Base-by-base conservation (phyloP, 2,329 filamentous ascomycete species). In the Clarireedia monteithiana region DNA sequence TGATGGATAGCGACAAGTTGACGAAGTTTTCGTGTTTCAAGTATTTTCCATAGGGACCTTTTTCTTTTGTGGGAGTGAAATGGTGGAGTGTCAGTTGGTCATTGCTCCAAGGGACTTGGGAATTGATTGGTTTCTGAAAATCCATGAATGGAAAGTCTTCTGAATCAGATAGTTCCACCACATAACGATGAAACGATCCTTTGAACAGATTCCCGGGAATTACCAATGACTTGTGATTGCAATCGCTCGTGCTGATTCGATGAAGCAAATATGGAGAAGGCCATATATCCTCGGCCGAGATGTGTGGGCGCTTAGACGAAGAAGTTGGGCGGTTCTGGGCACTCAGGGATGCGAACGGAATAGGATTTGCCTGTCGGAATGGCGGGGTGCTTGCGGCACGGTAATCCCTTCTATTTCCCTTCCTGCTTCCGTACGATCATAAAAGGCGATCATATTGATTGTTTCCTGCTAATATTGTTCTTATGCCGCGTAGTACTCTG, bases 101-200 rank as follows among this genome's bases (percentile, higher is more conserved):
- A 56, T 50, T 54, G 17, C 12, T 30, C 47, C 48, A 17, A 46
- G 47, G 40, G 30, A 38, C 20, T 10, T 53, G 52, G 48, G 52
- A 45, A 63, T 60, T 56, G 59, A 61, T 57, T 60, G 63, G 64
- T 47, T 61, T 48, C 48, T 49, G 57, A 51, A 48, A 27, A 58
- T 53, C 50, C 46, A 55, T 50, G 53, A 53, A 39, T 50, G 49
- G 58, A 55, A 57, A 56, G 57, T 45, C 26, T 26, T 55, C 20
- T 50, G 42, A 36, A 55, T 50, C 50, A 50, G 36, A 55, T 44
- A 55, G 38, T 44, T 34, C 49, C 38, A 42, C 53, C 36, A 55
- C 17, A 36, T 50, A 64, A 64, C 58, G 61, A 62, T 66, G 65
- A 66, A 66, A 66, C 66, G 60, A 53, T 48, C 48, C 27, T 55